Evolutionary conservation across 257 asterid species (phyloP).

Genomic region (Rauvolfia tetraphylla): DNA sequence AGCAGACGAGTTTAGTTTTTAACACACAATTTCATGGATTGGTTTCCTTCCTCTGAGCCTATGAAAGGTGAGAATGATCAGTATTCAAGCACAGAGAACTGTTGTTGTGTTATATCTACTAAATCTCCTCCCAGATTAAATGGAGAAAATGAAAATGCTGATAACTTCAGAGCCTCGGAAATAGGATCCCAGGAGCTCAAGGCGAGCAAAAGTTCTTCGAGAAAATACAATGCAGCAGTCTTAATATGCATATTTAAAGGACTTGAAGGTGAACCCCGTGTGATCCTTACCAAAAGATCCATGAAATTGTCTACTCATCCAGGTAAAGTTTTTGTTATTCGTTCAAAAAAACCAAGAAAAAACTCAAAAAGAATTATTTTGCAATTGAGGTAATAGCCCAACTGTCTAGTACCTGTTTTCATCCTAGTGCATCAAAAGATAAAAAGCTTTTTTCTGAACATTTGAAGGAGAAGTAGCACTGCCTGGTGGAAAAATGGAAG

Average conservation of each 20-base stretch:
- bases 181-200: background rate
- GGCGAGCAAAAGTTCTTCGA: slow-evolving; percentile 13
- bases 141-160: background rate
- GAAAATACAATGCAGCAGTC: slow-evolving; percentile 56
- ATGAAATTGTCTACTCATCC: slow-evolving; percentile 58
- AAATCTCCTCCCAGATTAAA: too few relatives aligned
- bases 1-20: too few relatives aligned
- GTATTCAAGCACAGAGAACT: background rate
- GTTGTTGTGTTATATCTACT: too few relatives aligned
- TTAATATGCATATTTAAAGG: slow-evolving; percentile 51
- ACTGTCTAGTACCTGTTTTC: too few relatives aligned
- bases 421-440: too few relatives aligned
- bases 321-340: slow-evolving; percentile 23
- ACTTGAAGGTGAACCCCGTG: slow-evolving; percentile 41
- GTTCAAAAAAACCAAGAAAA: background rate
- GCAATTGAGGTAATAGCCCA: too few relatives aligned
- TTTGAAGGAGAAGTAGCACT: slow-evolving; percentile 53
- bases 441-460: background rate
- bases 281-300: slow-evolving; percentile 56
- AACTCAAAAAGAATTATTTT: too few relatives aligned
- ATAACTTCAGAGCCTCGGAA: too few relatives aligned
- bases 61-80: too few relatives aligned
- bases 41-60: too few relatives aligned
- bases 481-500: slow-evolving; percentile 63
- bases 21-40: too few relatives aligned